Conservation (phyloP, 805 yeast species). For the Saturnispora hagleri region DNA sequence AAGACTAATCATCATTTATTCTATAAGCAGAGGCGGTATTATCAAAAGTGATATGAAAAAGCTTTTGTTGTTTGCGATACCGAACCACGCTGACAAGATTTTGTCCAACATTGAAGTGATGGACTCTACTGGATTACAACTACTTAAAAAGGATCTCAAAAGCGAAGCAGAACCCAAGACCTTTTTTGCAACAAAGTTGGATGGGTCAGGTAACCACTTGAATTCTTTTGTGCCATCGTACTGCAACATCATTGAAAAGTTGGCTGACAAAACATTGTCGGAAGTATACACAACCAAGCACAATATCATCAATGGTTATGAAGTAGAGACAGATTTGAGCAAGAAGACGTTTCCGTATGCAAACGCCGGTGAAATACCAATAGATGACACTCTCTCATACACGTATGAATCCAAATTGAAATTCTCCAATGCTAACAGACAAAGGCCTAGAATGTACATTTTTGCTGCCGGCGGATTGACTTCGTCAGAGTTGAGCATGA, state of each 20-base stretch:
- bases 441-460: slow-evolving; percentile 62
- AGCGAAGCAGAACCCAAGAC: slow-evolving; percentile 40
- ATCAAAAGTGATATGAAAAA: slow-evolving; percentile 65
- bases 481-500: slow-evolving; percentile 67
- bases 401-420: slow-evolving; percentile 27
- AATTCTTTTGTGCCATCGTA: slow-evolving; percentile 22
- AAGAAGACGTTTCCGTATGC: slow-evolving; percentile 46
- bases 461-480: slow-evolving; percentile 89
- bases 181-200: slow-evolving; percentile 41
- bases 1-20: slow-evolving; percentile 65
- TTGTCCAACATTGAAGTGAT: slow-evolving; percentile 50
- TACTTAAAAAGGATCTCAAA: slow-evolving; percentile 31
- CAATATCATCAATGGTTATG: slow-evolving; percentile 8
- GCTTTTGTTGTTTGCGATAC: slow-evolving; percentile 45
- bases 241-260: slow-evolving; percentile 20
- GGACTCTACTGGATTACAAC: slow-evolving; percentile 30
- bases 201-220: slow-evolving; percentile 18
- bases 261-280: slow-evolving; percentile 22
- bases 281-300: slow-evolving; percentile 19
- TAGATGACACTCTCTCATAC: slow-evolving; percentile 9
- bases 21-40: slow-evolving; percentile 74
- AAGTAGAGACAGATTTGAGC: slow-evolving; percentile 27
- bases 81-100: slow-evolving; percentile 28
- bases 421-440: slow-evolving; percentile 16
- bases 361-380: slow-evolving; percentile 24